Evolutionary conservation across 2,329 filamentous ascomycete species (phyloP), one percentile per base, ranked within the genome.

Genomic region (Penicillium sp.): DNA sequence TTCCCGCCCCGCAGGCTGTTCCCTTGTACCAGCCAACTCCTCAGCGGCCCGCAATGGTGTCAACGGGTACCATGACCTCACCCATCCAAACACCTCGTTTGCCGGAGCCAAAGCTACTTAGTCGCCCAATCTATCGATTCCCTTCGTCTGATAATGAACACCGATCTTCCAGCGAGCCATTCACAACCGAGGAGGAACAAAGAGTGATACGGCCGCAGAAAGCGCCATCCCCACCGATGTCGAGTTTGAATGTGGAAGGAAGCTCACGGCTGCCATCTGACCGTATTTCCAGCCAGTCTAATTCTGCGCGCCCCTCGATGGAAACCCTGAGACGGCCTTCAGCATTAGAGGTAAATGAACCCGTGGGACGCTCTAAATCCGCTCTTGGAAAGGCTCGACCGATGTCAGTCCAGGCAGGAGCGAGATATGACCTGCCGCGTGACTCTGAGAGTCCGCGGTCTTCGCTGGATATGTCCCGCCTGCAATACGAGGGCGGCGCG

Each of bases 1-100:
- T 70, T 19, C 49, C 64, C 21, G 49, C 63, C 40, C 67, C 60
- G 34, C 65, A 68, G 53, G 68, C 73, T 36, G 63, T 68, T 16
- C 70, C 69, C 7, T 60, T 76, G 48, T 73, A 76, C 53, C 74
- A 76, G 55, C 71, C 73, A 3, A 74, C 77, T 41, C 81, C 85
- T 34, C 76, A 79, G 62, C 77, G 76, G 49, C 76, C 83, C 47
- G 55, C 68, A 43, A 82, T 87, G 81, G 82, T 87, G 9, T 89
- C 87, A 10, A 88, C 85, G 55, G 92, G 91, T 13, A 95, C 91
- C 0, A 93, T 94, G 87, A 96, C 92, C 5, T 80, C 80, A 40
- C 76, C 79, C 16, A 74, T 79, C 5, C 72, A 76, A 19, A 76
- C 81, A 27, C 75, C 78, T 25, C 68, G 68, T 13, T 33, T 68